phyloP scores from a whole-genome alignment of 345 rosid genomes.

The Salix dunnii region DNA sequence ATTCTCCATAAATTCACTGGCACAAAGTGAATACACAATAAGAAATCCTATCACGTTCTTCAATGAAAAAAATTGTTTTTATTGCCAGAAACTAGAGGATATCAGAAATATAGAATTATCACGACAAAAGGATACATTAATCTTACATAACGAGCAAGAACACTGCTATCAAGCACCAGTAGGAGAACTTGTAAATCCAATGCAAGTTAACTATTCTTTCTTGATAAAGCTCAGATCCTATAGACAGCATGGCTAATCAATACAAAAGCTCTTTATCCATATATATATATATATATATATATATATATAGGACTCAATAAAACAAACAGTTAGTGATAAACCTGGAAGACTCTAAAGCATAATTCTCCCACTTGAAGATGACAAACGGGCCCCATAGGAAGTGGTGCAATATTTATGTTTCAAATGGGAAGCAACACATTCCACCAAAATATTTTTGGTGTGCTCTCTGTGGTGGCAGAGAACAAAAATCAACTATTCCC shows the following conservation, averaged over 20 bases:
- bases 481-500: slow-evolving; percentile 2
- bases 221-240: slow-evolving; percentile 90
- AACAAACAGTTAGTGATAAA: slow-evolving; percentile 18
- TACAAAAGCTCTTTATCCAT: not conserved
- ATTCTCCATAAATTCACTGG: slow-evolving; percentile 71
- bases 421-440: slow-evolving; percentile 84
- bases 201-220: slow-evolving; percentile 93
- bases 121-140: slow-evolving; percentile 17
- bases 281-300: too few relatives aligned
- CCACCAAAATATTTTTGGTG: slow-evolving; percentile 69
- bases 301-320: too few relatives aligned
- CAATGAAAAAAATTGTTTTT: not conserved
- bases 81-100: not conserved
- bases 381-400: slow-evolving; percentile 66
- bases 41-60: slow-evolving; percentile 1
- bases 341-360: slow-evolving; percentile 92
- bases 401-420: slow-evolving; percentile 54
- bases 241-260: slow-evolving; percentile 20
- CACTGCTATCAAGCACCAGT: slow-evolving; percentile 82
- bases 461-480: slow-evolving; percentile 59
- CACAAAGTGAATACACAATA: slow-evolving; percentile 18
- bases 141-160: slow-evolving; percentile 95
- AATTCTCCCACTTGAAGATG: slow-evolving; percentile 88
- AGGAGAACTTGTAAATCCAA: slow-evolving; percentile 76
- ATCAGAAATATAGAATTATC: not conserved